Base-by-base conservation (phyloP, 768 basidiomycete genomes). In the Fomitopsis pulvina region DNA sequence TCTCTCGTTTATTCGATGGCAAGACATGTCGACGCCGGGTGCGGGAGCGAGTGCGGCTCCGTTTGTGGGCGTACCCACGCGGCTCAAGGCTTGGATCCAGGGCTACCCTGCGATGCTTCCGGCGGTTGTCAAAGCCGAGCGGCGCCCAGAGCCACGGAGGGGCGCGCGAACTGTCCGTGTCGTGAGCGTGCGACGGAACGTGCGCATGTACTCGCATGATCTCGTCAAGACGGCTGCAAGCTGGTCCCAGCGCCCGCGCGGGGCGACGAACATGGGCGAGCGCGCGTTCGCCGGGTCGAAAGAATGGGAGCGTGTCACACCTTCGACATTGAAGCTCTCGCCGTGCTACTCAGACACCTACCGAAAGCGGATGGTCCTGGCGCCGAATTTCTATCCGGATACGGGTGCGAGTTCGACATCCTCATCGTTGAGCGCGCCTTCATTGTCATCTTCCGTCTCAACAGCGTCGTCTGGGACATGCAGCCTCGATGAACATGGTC, bases 41-140 rank as follows among this genome's bases (percentile, higher is more conserved):
- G 55, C 60, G 30, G 68, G 50, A 71, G 74, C 27, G 3, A 79
- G 77, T 49, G 76, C 80, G 3, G 71, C 80, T 3, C 71, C 80
- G 7, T 75, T 57, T 1, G 55, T 84, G 4, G 81, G 83, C 2
- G 79, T 92, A 8, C 95, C 94, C 2, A 79, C 81, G 12, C 81
- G 89, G n/a, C 81, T 96, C 53, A 86, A 87, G 59, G 84, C 89
- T 57, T 94, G 92, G 90, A 87, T 95, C 54, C 79, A 86, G 52
- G 88, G 88, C 2, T 96, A 97, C 61, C 92, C 92, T 0, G 65
- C 81, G 8, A 90, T 84, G 77, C 70, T 95, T 3, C 79, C 88
- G 1, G 69, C 73, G 41, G 73, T 87, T 28, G 77, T 68, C 47
- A 74, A 75, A 56, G 68, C 68, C 42, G 68, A 74, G 25, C 68